phyloP scores from a whole-genome alignment of 2,329 filamentous ascomycete genomes.

The Aureobasidium lini region DNA sequence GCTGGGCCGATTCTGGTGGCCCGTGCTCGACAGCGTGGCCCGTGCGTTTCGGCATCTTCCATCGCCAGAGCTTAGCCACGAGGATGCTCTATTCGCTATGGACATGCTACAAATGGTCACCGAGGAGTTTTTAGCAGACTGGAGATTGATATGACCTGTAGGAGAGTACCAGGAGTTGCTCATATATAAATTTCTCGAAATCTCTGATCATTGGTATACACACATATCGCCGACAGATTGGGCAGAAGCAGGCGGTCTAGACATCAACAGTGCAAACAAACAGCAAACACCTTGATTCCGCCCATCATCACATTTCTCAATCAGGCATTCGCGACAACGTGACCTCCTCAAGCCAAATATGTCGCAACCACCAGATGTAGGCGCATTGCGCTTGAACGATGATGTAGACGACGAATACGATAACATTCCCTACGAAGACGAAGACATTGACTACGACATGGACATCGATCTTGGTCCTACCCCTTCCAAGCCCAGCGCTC shows the following conservation, averaged over 20 bases:
- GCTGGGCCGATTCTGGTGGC: background rate
- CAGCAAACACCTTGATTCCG: conserved; percentile 9
- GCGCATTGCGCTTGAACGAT: conserved; percentile 42
- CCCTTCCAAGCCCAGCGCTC: background rate
- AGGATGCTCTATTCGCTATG: too few species aligned
- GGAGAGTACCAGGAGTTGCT: too few species aligned
- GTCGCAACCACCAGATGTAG: conserved; percentile 25
- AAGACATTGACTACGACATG: conserved; percentile 13
- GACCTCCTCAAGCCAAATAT: conserved; percentile 17
- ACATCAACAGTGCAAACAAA: conserved; percentile 12
- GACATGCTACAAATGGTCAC: too few species aligned
- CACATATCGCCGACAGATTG: background rate
- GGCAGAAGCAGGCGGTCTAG: background rate
- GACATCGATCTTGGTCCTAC: conserved; percentile 6
- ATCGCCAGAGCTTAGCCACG: too few species aligned
- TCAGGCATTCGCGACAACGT: background rate
- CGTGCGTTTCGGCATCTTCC: background rate
- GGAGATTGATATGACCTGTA: too few species aligned
- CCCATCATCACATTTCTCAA: background rate
- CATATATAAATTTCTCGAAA: too few species aligned
- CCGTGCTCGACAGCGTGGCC: background rate
- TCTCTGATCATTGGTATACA: too few species aligned
- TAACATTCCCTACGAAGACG: conserved; percentile 3
- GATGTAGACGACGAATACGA: conserved; percentile 50
- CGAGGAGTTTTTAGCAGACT: too few species aligned